Evolutionary conservation across 2,329 filamentous ascomycete species (phyloP), one percentile per base, ranked within the genome.

Genomic region (Chlorencoelia australis): DNA sequence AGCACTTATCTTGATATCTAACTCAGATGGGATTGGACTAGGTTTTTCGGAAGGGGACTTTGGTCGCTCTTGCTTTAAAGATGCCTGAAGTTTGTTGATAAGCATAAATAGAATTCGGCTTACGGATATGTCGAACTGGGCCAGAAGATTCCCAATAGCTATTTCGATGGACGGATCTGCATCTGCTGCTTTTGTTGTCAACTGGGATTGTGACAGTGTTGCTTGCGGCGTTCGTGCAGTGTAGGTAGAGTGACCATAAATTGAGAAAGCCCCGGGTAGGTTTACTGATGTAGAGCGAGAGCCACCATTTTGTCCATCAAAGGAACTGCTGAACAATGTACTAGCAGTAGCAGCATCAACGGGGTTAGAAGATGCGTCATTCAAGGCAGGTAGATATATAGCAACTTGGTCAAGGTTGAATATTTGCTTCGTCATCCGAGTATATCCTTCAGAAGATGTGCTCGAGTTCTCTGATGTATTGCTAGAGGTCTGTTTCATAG

Each of bases 231-330:
- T 3, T 21, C 15, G n/a, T 2, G 15, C 16, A 27, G 13, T 10
- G 11, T 24, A 28, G 18, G 16, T 26, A 14, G 22, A 27, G 17
- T 47, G 43, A 9, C 55, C 40, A 27, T 63, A 58, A 13, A 72
- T 58, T 0, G 75, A 80, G 51, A 80, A 80, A 2, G 75, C 67
- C 1, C 75, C 77, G 2, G 75, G 75, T 3, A 78, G 53, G 48
- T 75, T 64, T 0, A 67, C 65, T n/a, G 63, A 63, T 8, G 62
- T 45, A 19, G 58, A 62, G 15, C 46, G 42, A 8, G 44, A 45
- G 43, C 40, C 16, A 29, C 47, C 45, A 29, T 13, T 41, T 11
- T 50, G 46, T 7, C 41, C 42, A 32, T 50, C 47, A 33, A 47
- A 47, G 16, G 37, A 39, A 21, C 39, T 46, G 16, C 37, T 35